Percentiles rank a stretch among this genome's conserved stretches.
These are phyloP conservation scores for Gaeumannomyces tritici DNA, from an alignment of 2,329 filamentous ascomycete species.

Conservation along the genomic window DNA sequence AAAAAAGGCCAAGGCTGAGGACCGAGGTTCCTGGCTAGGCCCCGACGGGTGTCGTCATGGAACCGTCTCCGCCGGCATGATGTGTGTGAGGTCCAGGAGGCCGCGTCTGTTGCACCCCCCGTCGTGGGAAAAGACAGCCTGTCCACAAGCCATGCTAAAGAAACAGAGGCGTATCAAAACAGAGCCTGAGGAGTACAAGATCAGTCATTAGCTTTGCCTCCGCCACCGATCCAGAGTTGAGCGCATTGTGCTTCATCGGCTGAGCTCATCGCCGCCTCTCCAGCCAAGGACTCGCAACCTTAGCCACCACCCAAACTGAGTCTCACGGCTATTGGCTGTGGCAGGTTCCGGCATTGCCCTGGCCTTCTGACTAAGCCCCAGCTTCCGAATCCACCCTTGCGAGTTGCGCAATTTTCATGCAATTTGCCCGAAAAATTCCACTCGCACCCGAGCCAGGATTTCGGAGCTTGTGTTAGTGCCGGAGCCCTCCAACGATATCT, in stretches of 20 bases:
- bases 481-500: background rate
- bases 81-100: too few species aligned
- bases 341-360: background rate
- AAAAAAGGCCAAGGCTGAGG: too few species aligned
- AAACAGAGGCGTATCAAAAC: background rate
- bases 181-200: too few species aligned
- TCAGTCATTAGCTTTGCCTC: background rate
- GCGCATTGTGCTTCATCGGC: too few species aligned
- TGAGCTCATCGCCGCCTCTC: background rate
- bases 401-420: conserved; percentile 7
- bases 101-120: too few species aligned
- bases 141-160: too few species aligned
- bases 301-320: background rate
- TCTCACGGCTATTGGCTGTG: background rate
- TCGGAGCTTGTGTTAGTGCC: background rate
- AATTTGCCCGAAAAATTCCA: conserved; percentile 7
- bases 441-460: background rate
- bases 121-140: too few species aligned
- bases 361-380: background rate
- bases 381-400: conserved; percentile 2
- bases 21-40: too few species aligned
- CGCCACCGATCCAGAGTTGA: background rate
- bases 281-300: background rate
- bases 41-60: too few species aligned
- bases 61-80: too few species aligned